These are phyloP conservation scores for Candida multigemmis DNA, from an alignment of 805 yeast species.

Conservation along the genomic window DNA sequence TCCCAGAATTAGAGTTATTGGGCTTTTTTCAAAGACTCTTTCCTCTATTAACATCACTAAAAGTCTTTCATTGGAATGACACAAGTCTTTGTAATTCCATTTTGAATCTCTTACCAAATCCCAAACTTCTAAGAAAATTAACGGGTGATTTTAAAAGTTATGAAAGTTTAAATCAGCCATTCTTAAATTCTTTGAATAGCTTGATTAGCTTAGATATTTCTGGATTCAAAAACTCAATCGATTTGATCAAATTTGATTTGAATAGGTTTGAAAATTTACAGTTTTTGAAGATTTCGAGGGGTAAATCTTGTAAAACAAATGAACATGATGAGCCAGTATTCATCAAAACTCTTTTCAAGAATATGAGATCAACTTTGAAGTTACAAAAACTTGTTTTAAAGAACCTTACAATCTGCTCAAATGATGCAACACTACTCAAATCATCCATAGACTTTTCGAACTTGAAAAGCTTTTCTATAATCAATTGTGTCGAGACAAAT, in stretches of 20 bases:
- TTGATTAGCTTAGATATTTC: constrained; percentile 7
- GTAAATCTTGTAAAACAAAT: constrained; percentile 2
- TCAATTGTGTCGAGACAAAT: constrained; percentile 7
- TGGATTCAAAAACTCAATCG: constrained; percentile 6
- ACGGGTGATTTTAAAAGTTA: constrained; percentile 11
- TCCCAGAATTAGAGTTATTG: constrained; percentile 13
- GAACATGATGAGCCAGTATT: constrained; percentile 1
- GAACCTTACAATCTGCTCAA: constrained; percentile 3
- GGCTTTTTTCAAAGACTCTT: constrained; percentile 7
- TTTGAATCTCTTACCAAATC: constrained; percentile 7
- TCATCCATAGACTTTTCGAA: constrained; percentile 2
- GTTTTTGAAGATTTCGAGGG: constrained; percentile 8
- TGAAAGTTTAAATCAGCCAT: constrained; percentile 3
- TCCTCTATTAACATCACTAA: constrained; percentile 8
- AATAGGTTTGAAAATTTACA: constrained; percentile 5
- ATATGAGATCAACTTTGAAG: constrained; percentile 1
- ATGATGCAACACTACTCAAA: constrained; percentile 4
- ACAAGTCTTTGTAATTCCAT: constrained; percentile 8
- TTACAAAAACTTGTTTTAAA: constrained; percentile 4
- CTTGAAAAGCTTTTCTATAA: constrained; percentile 4
- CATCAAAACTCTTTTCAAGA: constrained; percentile 2
- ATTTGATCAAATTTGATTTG: constrained; percentile 6
- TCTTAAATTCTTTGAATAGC: constrained; percentile 3
- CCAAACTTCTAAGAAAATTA: constrained; percentile 4
- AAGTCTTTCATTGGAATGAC: constrained; percentile 11